These are phyloP conservation scores for Solanum etuberosum DNA, from an alignment of 257 asterid species.

Conservation along the genomic window DNA sequence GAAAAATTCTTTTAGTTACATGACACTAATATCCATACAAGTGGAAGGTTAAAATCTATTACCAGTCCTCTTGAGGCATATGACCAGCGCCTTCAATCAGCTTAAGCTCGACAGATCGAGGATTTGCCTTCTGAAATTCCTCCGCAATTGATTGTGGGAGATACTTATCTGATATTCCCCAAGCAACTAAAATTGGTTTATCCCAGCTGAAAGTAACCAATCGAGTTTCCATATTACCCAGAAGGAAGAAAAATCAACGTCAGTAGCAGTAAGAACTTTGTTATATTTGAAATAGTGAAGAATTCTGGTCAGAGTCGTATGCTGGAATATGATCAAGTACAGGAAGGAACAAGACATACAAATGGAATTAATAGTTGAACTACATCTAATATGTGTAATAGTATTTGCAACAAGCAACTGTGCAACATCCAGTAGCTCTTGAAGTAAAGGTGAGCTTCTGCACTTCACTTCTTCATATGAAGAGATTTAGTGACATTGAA, in stretches of 20 bases:
- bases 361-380: neutral
- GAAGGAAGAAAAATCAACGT: neutral
- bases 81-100: constrained; percentile 98
- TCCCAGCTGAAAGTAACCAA: constrained; percentile 59
- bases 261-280: neutral
- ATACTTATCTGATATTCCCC: constrained; percentile 97
- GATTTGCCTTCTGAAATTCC: constrained; percentile 64
- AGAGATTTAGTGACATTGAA: neutral
- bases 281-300: neutral
- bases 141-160: constrained; percentile 88
- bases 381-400: neutral
- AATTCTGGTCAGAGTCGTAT: neutral
- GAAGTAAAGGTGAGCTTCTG: neutral
- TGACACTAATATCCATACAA: neutral
- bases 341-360: neutral
- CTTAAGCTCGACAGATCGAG: constrained; percentile 44
- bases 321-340: neutral
- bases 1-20: neutral
- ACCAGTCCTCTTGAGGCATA: constrained; percentile 99
- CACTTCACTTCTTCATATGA: neutral
- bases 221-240: neutral
- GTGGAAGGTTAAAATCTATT: constrained; percentile 4
- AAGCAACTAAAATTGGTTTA: constrained; percentile 60
- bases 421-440: neutral
- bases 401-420: neutral